Conservation (phyloP, 1,139 yeast species). For the Diutina neorugosa region DNA sequence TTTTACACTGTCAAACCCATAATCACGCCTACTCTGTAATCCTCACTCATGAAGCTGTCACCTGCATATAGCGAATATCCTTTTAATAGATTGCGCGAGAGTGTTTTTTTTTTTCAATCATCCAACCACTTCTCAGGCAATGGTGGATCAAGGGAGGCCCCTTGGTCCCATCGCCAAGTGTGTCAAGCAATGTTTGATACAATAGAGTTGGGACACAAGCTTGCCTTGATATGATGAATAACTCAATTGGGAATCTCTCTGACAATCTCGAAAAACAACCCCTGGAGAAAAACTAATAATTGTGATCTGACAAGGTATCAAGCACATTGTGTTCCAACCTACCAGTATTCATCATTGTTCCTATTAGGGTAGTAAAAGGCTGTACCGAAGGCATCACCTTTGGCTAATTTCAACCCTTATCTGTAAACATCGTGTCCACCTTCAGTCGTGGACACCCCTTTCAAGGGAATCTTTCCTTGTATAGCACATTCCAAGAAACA, state of each 20-base stretch:
- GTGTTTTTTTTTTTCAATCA: background rate
- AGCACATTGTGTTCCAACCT: background rate
- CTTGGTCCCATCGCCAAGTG: background rate
- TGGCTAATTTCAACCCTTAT: background rate
- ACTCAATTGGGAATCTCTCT: constrained; percentile 29
- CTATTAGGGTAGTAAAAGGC: background rate
- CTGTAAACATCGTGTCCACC: background rate
- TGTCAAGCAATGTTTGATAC: background rate
- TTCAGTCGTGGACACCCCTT: background rate
- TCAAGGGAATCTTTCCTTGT: background rate
- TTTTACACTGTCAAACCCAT: no score
- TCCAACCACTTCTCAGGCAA: background rate
- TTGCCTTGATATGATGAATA: constrained; percentile 13
- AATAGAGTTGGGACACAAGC: background rate
- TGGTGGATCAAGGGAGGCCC: background rate
- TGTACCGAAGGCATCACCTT: no score
- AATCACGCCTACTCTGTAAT: no score
- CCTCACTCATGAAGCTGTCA: background rate
- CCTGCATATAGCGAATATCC: background rate
- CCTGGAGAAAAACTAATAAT: constrained; percentile 18
- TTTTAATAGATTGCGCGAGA: no score
- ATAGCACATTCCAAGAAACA: background rate
- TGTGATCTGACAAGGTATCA: constrained; percentile 10
- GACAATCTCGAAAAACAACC: constrained; percentile 17
- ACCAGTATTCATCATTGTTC: background rate